Evolutionary conservation across 768 basidiomycete genomes (phyloP), one percentile per base, ranked within the genome.

Genomic region (Vararia minispora): DNA sequence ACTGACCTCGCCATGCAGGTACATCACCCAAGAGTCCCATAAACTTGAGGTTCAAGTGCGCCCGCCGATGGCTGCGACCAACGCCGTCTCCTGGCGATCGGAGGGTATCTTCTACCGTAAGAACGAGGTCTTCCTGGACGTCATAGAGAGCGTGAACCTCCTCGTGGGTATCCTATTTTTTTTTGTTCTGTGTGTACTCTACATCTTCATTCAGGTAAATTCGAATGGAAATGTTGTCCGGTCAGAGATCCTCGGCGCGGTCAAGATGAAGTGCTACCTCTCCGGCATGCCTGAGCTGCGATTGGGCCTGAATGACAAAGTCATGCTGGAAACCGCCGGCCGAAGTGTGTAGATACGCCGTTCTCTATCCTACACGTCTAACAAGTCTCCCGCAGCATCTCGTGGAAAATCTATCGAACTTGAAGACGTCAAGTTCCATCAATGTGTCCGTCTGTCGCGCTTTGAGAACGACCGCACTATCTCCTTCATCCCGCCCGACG

Each of bases 401-500:
- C 77, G 94, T 10, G 94, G 94, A 10, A 99, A 98, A 61, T 83
- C 95, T 2, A 95, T 99, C 49, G 95, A 99, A 62, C 95, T 99
- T 86, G 95, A 99, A 58, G 95, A 98, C 52, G 89, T 97, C 65
- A 97, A 97, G 58, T 99, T 99, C 66, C 95, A 99, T 55, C 95
- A 99, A 69, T 99, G 95, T 53, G 95, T 98, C 9, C 88, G 95
- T 8, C 71, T 99, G 17, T 84, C 91, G 8, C 78, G 94, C 6
- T 99, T 99, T 55, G 95, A 99, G 55, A 97, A 95, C 59, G 94
- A 99, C 62, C 82, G 95, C 43, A 98, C 94, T 1, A 99, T 98
- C 54, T 91, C 88, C 25, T 99, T 99, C 65, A 99, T 98, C 51
- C 95, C 95, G 0, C 94, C 95, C 3, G 94, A 98, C 56, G 95